phyloP scores from a whole-genome alignment of 257 asterid species.

The Eustoma russellianum region DNA sequence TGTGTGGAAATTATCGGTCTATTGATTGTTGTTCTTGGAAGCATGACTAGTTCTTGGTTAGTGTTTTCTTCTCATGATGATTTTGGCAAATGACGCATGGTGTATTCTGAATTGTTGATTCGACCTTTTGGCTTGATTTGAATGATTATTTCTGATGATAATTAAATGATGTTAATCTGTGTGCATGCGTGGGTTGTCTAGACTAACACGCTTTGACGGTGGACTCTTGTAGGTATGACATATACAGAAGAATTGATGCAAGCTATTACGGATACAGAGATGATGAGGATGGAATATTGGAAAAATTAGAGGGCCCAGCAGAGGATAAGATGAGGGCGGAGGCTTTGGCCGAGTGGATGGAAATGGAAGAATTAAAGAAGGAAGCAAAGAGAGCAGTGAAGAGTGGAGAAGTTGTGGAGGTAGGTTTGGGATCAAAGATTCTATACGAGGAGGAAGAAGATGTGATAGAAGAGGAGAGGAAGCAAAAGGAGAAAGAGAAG shows the following conservation, averaged over 20 bases:
- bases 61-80: background rate
- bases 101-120: background rate
- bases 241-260: conserved; percentile 87
- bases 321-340: conserved; percentile 64
- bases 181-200: background rate
- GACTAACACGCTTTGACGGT: background rate
- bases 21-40: too few relatives aligned
- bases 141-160: background rate
- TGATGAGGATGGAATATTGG: conserved; percentile 87
- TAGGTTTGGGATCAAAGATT: conserved; percentile 61
- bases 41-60: background rate
- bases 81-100: background rate
- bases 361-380: conserved; percentile 71
- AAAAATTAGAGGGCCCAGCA: conserved; percentile 75
- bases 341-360: conserved; percentile 68
- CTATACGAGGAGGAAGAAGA: conserved; percentile 90
- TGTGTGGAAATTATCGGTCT: too few relatives aligned
- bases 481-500: conserved; percentile 54
- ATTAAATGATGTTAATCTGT: background rate
- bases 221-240: conserved; percentile 63
- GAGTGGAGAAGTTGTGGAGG: conserved; percentile 90
- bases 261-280: conserved; percentile 94
- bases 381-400: conserved; percentile 83
- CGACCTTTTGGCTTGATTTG: background rate
- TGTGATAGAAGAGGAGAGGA: conserved; percentile 80